These are phyloP conservation scores for Salix purpurea DNA, from an alignment of 345 rosid species.

Conservation along the genomic window DNA sequence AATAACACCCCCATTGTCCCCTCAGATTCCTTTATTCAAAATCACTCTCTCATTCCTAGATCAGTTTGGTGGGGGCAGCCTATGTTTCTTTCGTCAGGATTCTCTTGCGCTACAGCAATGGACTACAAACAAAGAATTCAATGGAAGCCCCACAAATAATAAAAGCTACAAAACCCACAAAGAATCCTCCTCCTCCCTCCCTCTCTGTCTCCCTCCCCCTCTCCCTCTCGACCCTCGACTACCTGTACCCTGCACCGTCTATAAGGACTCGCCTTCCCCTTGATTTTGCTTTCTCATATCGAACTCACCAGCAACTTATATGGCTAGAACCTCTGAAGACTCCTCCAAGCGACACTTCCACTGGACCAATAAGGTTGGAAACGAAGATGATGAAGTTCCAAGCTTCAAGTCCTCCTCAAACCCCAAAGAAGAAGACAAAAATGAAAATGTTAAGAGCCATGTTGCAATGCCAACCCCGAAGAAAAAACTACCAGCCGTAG, in stretches of 20 bases:
- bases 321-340: conserved; percentile 42
- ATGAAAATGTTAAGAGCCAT: conserved; percentile 10
- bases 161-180: neutral
- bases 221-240: neutral
- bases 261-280: conserved; percentile 11
- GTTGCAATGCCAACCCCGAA: conserved; percentile 40
- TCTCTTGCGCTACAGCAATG: conserved; percentile 1
- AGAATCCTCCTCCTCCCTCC: neutral
- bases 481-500: conserved; percentile 66
- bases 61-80: conserved; percentile 21
- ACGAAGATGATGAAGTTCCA: conserved; percentile 47
- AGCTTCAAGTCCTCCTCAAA: conserved; percentile 31
- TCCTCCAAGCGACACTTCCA: conserved; percentile 72
- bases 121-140: conserved; percentile 5
- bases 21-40: conserved; percentile 10
- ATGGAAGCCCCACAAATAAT: conserved; percentile 11
- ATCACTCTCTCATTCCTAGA: conserved; percentile 7
- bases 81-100: conserved; percentile 29
- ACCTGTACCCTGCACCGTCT: neutral
- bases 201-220: neutral
- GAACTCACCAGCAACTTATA: conserved; percentile 2
- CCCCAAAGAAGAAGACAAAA: conserved; percentile 23
- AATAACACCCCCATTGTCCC: conserved; percentile 17
- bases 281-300: conserved; percentile 3
- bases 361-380: conserved; percentile 73